Percentiles rank a stretch among this genome's conserved stretches.
These are phyloP conservation scores for Cryptococcus deneoformans DNA, from an alignment of 1,284 basidiomycete genomes.

Conservation along the genomic window DNA sequence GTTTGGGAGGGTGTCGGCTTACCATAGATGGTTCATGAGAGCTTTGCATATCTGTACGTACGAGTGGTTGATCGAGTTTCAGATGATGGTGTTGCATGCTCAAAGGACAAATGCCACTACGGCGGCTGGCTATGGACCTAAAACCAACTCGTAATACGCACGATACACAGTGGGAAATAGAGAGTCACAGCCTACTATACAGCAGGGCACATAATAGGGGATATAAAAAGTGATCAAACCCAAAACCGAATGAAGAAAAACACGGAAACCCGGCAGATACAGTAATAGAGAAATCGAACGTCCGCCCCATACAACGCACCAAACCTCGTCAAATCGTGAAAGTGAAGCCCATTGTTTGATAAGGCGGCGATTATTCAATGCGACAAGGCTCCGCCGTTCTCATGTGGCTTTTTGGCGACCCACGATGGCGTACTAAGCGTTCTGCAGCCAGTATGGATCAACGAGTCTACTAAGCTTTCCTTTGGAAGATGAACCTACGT, in stretches of 20 bases:
- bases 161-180: too few relatives aligned
- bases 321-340: too few relatives aligned
- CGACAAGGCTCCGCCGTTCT: background rate
- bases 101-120: background rate
- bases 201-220: too few relatives aligned
- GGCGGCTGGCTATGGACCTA: background rate
- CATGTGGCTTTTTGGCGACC: background rate
- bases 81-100: background rate
- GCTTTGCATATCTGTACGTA: background rate
- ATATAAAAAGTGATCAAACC: too few relatives aligned
- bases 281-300: too few relatives aligned
- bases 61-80: background rate
- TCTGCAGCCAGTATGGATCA: background rate
- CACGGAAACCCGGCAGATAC: too few relatives aligned
- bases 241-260: too few relatives aligned
- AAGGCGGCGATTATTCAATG: background rate
- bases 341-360: too few relatives aligned
- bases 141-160: too few relatives aligned
- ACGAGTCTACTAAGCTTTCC: background rate
- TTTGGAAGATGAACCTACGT: conserved; percentile 1
- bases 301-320: too few relatives aligned
- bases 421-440: background rate
- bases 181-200: too few relatives aligned
- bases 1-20: background rate
- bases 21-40: background rate